Conservation (phyloP, 2,329 filamentous ascomycete species). For the Blastomyces gilchristii region DNA sequence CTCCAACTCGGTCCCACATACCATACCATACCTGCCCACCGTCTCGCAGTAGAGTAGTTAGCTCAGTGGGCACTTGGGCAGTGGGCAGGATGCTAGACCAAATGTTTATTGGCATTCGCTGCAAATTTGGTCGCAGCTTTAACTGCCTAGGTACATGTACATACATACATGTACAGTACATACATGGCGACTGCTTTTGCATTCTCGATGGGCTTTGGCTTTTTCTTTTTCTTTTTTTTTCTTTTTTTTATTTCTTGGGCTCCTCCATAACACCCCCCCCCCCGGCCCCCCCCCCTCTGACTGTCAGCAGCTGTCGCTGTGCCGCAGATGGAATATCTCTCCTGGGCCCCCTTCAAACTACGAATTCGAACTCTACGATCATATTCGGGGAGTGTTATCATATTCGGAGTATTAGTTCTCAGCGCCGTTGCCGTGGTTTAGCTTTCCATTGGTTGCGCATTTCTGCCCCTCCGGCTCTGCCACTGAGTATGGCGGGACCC, state of each 20-base stretch:
- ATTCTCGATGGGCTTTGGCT: not conserved
- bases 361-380: not conserved
- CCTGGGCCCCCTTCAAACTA: not conserved
- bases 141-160: not conserved
- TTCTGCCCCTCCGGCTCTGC: not conserved
- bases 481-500: not conserved
- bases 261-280: no score
- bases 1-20: not conserved
- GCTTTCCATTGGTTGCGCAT: conserved; percentile 3
- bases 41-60: not conserved
- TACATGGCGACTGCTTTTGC: not conserved
- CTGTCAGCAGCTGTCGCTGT: not conserved
- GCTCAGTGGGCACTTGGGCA: not conserved
- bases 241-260: not conserved
- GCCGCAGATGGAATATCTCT: conserved; percentile 2
- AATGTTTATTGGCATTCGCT: not conserved
- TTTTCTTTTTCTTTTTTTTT: no score
- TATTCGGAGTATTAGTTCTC: not conserved
- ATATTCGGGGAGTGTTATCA: not conserved
- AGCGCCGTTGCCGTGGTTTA: conserved; percentile 3
- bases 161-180: no score
- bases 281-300: not conserved
- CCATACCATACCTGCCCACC: not conserved
- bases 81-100: not conserved
- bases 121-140: not conserved